These are phyloP conservation scores for Aspergillus sp. DNA, from an alignment of 2,329 filamentous ascomycete genomes.

Conservation along the genomic window DNA sequence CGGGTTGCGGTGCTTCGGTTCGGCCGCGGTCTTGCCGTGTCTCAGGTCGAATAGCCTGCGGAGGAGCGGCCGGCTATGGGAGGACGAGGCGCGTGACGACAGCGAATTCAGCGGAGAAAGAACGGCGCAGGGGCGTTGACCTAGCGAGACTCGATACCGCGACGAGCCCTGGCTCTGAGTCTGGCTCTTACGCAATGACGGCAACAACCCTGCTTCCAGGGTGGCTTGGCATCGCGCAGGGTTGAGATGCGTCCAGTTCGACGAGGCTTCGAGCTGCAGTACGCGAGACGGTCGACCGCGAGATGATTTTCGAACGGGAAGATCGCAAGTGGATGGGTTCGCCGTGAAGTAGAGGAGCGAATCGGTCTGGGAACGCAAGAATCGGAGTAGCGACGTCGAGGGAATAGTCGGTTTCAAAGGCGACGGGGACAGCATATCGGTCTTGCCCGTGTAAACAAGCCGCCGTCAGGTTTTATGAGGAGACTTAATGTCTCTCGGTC, in stretches of 20 bases:
- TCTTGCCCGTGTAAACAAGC: constrained; percentile 6
- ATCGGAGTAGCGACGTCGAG: constrained; percentile 64
- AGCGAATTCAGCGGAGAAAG: constrained; percentile 7
- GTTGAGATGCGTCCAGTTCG: constrained; percentile 22
- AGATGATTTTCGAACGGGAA: constrained; percentile 13
- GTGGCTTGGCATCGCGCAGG: constrained; percentile 21
- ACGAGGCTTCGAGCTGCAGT: constrained; percentile 19
- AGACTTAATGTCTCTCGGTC: neutral
- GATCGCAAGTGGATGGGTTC: constrained; percentile 31
- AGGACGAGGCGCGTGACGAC: constrained; percentile 31
- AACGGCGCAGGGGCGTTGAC: constrained; percentile 4
- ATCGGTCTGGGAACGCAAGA: constrained; percentile 70
- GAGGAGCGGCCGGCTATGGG: constrained; percentile 34
- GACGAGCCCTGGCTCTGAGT: neutral
- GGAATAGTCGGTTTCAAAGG: constrained; percentile 44
- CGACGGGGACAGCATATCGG: constrained; percentile 40
- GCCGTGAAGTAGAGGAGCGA: constrained; percentile 53
- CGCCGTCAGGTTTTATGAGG: constrained; percentile 6
- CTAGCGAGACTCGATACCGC: constrained; percentile 13
- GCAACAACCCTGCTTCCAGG: constrained; percentile 32
- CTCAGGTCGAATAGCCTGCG: constrained; percentile 38
- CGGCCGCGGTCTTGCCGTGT: constrained; percentile 27
- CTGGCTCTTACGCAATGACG: constrained; percentile 10
- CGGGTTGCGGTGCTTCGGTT: constrained; percentile 55
- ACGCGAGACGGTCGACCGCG: constrained; percentile 13